Base-by-base conservation (phyloP, 345 rosid species). In the Citrus maxima region DNA sequence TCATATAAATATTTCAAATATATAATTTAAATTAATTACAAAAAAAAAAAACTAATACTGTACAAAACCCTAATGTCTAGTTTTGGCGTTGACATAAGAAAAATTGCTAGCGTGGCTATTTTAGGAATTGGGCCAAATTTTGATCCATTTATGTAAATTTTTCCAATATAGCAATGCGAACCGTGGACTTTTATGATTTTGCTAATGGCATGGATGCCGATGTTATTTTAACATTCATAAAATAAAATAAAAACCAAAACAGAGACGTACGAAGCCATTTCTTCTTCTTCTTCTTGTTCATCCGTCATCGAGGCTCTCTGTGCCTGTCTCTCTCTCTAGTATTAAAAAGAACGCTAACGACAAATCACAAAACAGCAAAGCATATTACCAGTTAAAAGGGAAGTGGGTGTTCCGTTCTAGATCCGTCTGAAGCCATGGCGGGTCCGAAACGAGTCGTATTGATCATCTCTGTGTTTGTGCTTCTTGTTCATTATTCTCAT, bases 361-460 rank as follows among this genome's bases (percentile, higher is more conserved):
- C 24, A 7, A 18, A 18, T 0, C 73, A 16, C 55, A 27, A 24
- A 38, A 13, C 10, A n/a, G 49, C 59, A 6, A 7, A n/a, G 30
- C 59, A 16, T 59, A 54, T 55, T 19, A 58, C 72, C 74, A 27
- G 49, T 68, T 81, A 46, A 21, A 32, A 63, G 63, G 14, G 73
- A 67, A 55, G 65, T 67, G 79, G 72, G 73, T 67, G 38, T 67
- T 56, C 38, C 58, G 56, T 35, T 76, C 73, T 54, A 58, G 73
- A 77, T 77, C 80, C 73, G 60, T 77, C 46, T 54, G 7, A 51
- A 79, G 74, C 78, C 71, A 88, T 88, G 90, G 87, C 85, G 86
- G 83, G 75, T 78, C 84, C 35, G 10, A 77, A 63, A 73, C 83
- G 79, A 46, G 71, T 75, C 72, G n/a, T 78, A 22, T 80, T 81